Percentiles rank a stretch among this genome's conserved stretches.
Evolutionary conservation across 2,329 filamentous ascomycete genomes (phyloP).

Genomic region (Sporothrix brasiliensis): DNA sequence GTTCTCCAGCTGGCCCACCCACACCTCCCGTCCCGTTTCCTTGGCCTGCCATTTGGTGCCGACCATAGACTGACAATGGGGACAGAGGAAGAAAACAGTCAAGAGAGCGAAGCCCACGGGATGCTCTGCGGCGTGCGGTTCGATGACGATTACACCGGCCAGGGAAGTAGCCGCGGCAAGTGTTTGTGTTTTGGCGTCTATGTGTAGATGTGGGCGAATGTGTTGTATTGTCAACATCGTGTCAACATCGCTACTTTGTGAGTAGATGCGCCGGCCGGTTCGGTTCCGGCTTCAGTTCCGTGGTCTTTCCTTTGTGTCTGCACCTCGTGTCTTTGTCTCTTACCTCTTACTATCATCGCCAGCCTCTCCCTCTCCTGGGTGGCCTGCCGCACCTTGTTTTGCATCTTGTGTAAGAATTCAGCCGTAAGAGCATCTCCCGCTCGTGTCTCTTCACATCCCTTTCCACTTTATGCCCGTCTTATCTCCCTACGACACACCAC

Average conservation of each 20-base stretch:
- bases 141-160: not conserved
- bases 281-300: not conserved
- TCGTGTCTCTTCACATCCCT: not conserved
- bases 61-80: too few relatives aligned
- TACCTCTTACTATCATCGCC: not conserved
- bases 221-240: too few relatives aligned
- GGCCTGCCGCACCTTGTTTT: not conserved
- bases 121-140: not conserved
- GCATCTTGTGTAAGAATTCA: not conserved
- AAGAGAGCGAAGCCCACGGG: not conserved
- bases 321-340: not conserved
- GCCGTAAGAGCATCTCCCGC: not conserved
- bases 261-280: not conserved
- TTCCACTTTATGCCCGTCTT: not conserved
- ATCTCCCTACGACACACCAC: constrained; percentile 3
- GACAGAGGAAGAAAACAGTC: too few relatives aligned
- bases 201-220: too few relatives aligned
- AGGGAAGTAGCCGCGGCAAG: not conserved
- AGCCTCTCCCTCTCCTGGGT: too few relatives aligned
- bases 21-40: too few relatives aligned
- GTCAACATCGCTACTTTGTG: too few relatives aligned
- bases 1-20: too few relatives aligned
- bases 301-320: not conserved
- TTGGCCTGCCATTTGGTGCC: too few relatives aligned
- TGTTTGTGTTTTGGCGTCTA: not conserved